Base-by-base conservation (phyloP, 2,329 filamentous ascomycete species). In the Didymellaceae sp. region DNA sequence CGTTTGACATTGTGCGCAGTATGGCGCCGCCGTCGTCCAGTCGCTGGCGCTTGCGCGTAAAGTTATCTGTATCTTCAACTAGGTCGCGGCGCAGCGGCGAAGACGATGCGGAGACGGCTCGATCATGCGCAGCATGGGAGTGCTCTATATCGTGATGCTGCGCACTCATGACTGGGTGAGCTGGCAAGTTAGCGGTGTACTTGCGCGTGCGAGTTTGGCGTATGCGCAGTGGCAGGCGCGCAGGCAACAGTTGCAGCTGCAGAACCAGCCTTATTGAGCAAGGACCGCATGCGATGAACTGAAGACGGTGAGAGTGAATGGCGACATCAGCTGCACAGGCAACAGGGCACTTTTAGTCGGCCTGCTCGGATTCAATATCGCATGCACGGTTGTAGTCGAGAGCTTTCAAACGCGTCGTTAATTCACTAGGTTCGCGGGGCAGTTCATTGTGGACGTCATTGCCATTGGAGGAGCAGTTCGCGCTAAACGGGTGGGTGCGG, bases 361-460 rank as follows among this genome's bases (percentile, higher is more conserved):
- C 9, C 24, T 38, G 13, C 45, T 54, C 39, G 31, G 49, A 46
- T 28, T n/a, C 31, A 75, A 56, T 66, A 62, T 81, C 71, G 64
- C 90, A 89, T 65, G 95, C 86, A 76, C 96, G 90, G 54, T 86
- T 85, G 72, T 89, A 84, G 65, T 96, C 86, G 63, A 95, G 72
- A 95, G 93, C 69, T 61, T 39, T 35, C 32, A n/a, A 26, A 54
- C 52, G 55, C 55, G 55, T 51, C 41, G 24, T 46, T 38, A 53
- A 31, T 35, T 48, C 44, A 53, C 50, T 16, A 35, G 37, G 41
- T 26, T 51, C 48, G 48, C 48, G 48, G 48, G 48, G 48, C 48
- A 52, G 31, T 16, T 32, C 18, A n/a, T 10, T 38, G 22, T 25
- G 47, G n/a, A 45, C 48, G 42, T 52, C 43, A 46, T 42, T 42